Percentiles rank a stretch among this genome's conserved stretches.
Conservation (phyloP, 345 rosid species). For the Cardamine resedifolia region DNA sequence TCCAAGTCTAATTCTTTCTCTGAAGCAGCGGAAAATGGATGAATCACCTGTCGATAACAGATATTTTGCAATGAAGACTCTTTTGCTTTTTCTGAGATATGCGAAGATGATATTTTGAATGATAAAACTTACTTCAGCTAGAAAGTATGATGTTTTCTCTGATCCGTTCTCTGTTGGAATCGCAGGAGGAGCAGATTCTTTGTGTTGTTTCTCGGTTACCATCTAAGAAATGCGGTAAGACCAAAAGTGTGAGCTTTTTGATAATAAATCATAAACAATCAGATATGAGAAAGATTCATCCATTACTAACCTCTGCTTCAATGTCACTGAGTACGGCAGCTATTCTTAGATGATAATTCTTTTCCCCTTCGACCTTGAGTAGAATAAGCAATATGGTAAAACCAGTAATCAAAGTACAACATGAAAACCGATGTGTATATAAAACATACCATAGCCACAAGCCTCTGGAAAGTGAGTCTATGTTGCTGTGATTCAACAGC, state of each 20-base stretch:
- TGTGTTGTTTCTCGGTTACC: slow-evolving; percentile 91
- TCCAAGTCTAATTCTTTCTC: slow-evolving; percentile 86
- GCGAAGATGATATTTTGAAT: background rate
- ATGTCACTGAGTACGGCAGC: slow-evolving; percentile 91
- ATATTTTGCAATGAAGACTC: slow-evolving; percentile 7
- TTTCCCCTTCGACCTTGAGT: slow-evolving; percentile 91
- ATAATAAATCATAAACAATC: background rate
- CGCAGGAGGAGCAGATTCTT: slow-evolving; percentile 92
- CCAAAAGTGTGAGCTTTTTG: slow-evolving; percentile 18
- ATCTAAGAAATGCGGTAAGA: slow-evolving; percentile 49
- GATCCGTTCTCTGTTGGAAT: slow-evolving; percentile 57
- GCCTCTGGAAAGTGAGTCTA: slow-evolving; percentile 87
- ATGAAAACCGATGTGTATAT: slow-evolving; percentile 6
- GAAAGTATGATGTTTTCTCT: slow-evolving; percentile 68
- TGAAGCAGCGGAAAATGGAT: slow-evolving; percentile 72
- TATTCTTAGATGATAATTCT: slow-evolving; percentile 74
- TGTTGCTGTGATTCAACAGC: slow-evolving; percentile 96
- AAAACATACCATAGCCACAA: slow-evolving; percentile 74
- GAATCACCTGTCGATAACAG: slow-evolving; percentile 56
- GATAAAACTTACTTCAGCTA: slow-evolving; percentile 79
- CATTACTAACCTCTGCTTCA: slow-evolving; percentile 89
- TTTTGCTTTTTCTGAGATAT: background rate
- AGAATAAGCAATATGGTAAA: background rate
- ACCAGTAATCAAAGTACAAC: background rate
- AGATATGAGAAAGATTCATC: background rate